Base-by-base conservation (phyloP, 768 basidiomycete species). In the Mrakia frigida region DNA sequence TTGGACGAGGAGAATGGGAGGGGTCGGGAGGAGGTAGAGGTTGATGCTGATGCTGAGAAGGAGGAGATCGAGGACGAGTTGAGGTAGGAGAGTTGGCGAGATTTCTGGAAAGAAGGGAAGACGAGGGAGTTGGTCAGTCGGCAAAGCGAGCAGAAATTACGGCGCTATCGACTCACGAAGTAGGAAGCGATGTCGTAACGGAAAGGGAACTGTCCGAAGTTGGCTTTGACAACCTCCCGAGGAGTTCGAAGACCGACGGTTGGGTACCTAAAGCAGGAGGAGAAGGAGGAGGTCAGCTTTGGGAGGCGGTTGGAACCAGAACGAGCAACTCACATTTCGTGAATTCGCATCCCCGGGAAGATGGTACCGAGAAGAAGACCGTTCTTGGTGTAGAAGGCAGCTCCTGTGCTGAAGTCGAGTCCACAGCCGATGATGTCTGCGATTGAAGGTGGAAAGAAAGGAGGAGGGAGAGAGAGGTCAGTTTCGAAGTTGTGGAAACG, bases 381-480 rank as follows among this genome's bases (percentile, higher is more conserved):
- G 77, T 96, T 96, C 85, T 91, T 94, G 41, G 94, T 97, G 82
- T 90, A 97, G 84, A 98, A 97, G 0, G 89, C 90, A 74, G 87
- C 86, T 75, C 91, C 87, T 28, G 78, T 80, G 61, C 89, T 90
- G 81, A 94, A 97, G 83, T 98, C 93, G 76, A 98, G 87, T 0
- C 96, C 96, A 81, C 94, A 96, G 16, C 96, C 96, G 77, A 99
- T 87, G 35, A 90, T 84, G 82, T 99, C 96, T 71, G 68, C n/a
- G n/a, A n/a, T n/a, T n/a, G n/a, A n/a, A n/a, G n/a, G n/a, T n/a
- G n/a, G n/a, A 25, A 25, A 4, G 16, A 39, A 5, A 43, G 35
- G 25, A 46, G 31, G 18, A n/a, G n/a, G 6, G 46, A 53, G 18
- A 3, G 46, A 21, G 46, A 50, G 46, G 16, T 71, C 31, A 71